Conservation (phyloP, 805 yeast species). For the Schizosaccharomyces octosporus region DNA sequence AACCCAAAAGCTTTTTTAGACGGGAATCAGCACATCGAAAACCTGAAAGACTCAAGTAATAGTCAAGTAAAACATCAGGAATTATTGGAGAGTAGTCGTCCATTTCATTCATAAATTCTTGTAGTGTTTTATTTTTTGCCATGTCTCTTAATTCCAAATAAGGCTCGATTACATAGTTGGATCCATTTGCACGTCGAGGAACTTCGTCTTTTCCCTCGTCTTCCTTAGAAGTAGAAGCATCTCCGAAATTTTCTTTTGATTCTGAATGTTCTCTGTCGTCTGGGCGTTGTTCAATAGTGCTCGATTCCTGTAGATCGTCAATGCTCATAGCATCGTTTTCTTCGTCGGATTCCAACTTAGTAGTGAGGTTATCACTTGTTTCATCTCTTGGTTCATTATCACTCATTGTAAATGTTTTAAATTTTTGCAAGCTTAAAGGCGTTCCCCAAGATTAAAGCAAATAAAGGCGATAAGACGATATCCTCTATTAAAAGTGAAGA, state of each 20-base stretch:
- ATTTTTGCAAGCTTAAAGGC: too few species aligned
- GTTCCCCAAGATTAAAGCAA: too few species aligned
- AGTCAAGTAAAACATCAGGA: constrained; percentile 90
- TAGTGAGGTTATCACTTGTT: neutral
- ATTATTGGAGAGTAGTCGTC: constrained; percentile 87
- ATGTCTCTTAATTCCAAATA: constrained; percentile 21
- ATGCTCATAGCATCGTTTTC: neutral
- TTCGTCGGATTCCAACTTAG: neutral
- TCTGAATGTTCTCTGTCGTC: too few species aligned
- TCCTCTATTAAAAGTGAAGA: too few species aligned
- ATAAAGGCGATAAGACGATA: too few species aligned
- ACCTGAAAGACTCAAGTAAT: constrained; percentile 66
- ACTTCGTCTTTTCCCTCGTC: too few species aligned
- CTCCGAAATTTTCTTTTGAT: neutral
- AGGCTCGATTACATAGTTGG: neutral
- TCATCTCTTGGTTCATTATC: too few species aligned
- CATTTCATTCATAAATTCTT: constrained; percentile 68
- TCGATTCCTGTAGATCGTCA: neutral
- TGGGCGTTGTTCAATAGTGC: too few species aligned
- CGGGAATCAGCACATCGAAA: constrained; percentile 56
- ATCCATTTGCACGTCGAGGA: neutral
- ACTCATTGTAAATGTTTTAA: too few species aligned
- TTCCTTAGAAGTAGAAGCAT: neutral
- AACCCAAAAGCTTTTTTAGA: constrained; percentile 60
- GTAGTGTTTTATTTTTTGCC: constrained; percentile 41